Evolutionary conservation across 345 rosid genomes (phyloP).

Genomic region (Eucalyptus tenuipes): DNA sequence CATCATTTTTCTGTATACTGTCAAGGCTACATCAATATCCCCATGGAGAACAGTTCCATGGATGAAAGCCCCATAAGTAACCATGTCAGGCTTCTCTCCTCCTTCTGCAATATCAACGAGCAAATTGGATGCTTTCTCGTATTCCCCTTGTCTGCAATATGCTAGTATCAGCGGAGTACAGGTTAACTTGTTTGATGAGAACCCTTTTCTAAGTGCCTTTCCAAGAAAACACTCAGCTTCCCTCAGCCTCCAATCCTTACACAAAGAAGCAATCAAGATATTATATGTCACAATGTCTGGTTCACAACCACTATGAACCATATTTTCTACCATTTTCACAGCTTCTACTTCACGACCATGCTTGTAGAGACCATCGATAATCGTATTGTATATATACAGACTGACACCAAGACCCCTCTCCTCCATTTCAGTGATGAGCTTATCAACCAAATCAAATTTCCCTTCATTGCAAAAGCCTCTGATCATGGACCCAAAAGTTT

Average conservation of each 20-base stretch:
- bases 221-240: conserved; percentile 52
- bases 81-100: conserved; percentile 61
- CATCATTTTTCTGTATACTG: conserved; percentile 35
- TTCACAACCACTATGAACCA: conserved; percentile 37
- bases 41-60: conserved; percentile 63
- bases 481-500: conserved; percentile 56
- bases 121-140: conserved; percentile 36
- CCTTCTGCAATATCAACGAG: conserved; percentile 59
- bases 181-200: conserved; percentile 29
- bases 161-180: conserved; percentile 55
- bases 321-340: conserved; percentile 29
- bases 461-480: conserved; percentile 54
- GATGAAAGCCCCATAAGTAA: conserved; percentile 61
- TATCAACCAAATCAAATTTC: conserved; percentile 34
- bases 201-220: conserved; percentile 40
- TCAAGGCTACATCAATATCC: conserved; percentile 56
- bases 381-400: conserved; percentile 37
- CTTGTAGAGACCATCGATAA: conserved; percentile 44
- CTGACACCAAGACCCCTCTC: conserved; percentile 35
- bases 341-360: conserved; percentile 27
- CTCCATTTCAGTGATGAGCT: conserved; percentile 57
- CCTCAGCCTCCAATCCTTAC: conserved; percentile 35
- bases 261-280: conserved; percentile 39
- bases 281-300: conserved; percentile 67
- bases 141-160: conserved; percentile 35